Conservation (phyloP, 768 basidiomycete species). For the Rhizopogon vinicolor region DNA sequence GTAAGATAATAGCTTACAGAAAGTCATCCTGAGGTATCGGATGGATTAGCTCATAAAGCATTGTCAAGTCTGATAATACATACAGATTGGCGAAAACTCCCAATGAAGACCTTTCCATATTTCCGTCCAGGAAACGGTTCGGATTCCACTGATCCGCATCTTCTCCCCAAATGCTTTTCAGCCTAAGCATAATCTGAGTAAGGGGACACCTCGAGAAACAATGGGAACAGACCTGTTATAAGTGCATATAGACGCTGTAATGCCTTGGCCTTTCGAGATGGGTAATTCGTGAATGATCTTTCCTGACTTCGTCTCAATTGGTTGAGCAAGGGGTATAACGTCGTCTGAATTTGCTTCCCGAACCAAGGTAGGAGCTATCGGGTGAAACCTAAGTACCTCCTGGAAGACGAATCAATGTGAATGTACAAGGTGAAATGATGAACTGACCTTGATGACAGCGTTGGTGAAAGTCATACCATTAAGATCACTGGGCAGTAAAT, state of each 20-base stretch:
- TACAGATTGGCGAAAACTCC: conserved; percentile 10
- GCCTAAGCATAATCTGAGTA: neutral
- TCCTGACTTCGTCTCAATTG: conserved; percentile 22
- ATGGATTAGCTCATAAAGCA: neutral
- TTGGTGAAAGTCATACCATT: conserved; percentile 28
- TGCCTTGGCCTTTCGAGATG: conserved; percentile 14
- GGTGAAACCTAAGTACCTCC: conserved; percentile 28
- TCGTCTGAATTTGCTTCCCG: conserved; percentile 26
- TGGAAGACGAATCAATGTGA: neutral
- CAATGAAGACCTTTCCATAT: neutral
- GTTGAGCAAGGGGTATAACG: conserved; percentile 27
- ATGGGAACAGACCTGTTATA: conserved; percentile 27
- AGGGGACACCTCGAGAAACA: neutral
- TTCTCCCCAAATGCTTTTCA: conserved; percentile 13
- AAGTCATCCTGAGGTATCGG: conserved; percentile 6
- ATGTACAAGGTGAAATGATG: neutral
- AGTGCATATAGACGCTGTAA: conserved; percentile 8
- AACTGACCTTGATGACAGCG: conserved; percentile 28
- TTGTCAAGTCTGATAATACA: neutral
- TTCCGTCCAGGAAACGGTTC: conserved; percentile 9
- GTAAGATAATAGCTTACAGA: conserved; percentile 1
- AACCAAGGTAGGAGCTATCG: conserved; percentile 21
- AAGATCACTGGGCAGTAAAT: conserved; percentile 26
- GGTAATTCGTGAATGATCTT: conserved; percentile 11
- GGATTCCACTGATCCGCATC: conserved; percentile 19